Base-by-base conservation (phyloP, 805 yeast species). In the Danielia reshetovae region DNA sequence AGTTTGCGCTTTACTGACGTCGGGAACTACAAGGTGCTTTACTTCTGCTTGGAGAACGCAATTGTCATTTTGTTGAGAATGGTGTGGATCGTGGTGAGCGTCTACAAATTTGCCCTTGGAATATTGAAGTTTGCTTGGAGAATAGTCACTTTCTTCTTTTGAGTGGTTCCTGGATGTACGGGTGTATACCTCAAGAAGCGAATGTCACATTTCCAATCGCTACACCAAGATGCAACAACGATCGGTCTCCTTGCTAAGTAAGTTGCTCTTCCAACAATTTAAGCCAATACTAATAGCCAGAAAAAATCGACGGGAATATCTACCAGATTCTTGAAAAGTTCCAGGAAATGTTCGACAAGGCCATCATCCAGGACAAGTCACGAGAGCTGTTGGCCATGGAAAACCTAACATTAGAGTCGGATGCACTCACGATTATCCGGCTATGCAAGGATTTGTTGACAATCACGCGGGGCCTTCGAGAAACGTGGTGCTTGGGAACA, bases 401-500 rank as follows among this genome's bases (percentile, higher is more conserved):
- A 42, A 67, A 76, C 22, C 55, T 77, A 13, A 76, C 76, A 12
- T 72, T 77, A 17, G 80, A 76, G 45, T 62, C 75, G 14, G 73
- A 74, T 43, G 68, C 79, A 0, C 57, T 72, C 35, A 62, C 70
- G 1, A 74, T 76, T 3, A 65, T 75, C 7, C 55, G 79, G 34
- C 56, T 75, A 11, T 68, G 77, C 27, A 78, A 76, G 42, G 81
- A 77, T 37, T 54, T 77, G 24, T 52, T 77, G 10, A 50, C 67
- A 1, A 62, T 76, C 2, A 72, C 79, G 2, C 52, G 76, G 28
- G 62, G 65, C 1, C 52, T 77, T 29, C 70, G 72, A 44, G 81
- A 76, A 49, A 64, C 72, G 3, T 77, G 81, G 82, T 69, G 75
- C 26, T 53, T 77, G 35, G 80, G 79, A 3, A 74, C 76, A 16